phyloP scores from a whole-genome alignment of 805 yeast species.

The Priceomyces medius region DNA sequence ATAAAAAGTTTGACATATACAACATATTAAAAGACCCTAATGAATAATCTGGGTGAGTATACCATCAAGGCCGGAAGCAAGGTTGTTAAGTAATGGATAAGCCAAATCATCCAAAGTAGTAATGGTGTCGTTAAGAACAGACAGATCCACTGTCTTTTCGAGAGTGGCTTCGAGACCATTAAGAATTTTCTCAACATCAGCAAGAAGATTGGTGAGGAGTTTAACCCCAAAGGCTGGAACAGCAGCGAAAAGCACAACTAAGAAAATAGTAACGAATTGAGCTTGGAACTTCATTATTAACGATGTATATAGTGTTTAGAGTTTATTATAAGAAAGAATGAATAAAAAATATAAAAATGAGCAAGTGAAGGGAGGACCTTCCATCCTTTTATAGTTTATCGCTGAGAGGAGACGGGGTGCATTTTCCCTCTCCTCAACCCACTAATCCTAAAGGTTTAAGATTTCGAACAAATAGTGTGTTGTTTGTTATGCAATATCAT shows the following conservation, averaged over 20 bases:
- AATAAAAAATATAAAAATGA: no score
- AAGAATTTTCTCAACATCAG: constrained; percentile 7
- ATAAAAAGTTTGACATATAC: no score
- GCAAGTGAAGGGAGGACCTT: no score
- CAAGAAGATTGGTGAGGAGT: constrained; percentile 1
- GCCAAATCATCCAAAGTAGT: constrained; percentile 4
- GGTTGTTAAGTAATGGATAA: constrained; percentile 7
- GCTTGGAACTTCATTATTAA: constrained; percentile 7
- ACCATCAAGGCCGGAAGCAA: constrained; percentile 7
- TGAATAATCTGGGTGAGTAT: constrained; percentile 5
- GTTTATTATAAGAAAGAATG: no score
- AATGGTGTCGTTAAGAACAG: constrained; percentile 7
- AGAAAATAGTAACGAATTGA: constrained; percentile 1
- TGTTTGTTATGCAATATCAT: no score
- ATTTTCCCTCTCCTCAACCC: no score
- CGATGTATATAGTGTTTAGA: no score
- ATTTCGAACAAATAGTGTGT: no score
- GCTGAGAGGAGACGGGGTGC: no score
- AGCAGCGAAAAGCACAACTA: constrained; percentile 6
- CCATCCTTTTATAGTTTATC: no score
- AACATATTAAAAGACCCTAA: no score
- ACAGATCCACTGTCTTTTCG: constrained; percentile 7
- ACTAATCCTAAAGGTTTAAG: no score
- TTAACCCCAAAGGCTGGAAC: constrained; percentile 7
- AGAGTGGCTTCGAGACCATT: constrained; percentile 4